Conservation (phyloP, 208 protist genomes). For the Acanthamoeba triangularis region DNA sequence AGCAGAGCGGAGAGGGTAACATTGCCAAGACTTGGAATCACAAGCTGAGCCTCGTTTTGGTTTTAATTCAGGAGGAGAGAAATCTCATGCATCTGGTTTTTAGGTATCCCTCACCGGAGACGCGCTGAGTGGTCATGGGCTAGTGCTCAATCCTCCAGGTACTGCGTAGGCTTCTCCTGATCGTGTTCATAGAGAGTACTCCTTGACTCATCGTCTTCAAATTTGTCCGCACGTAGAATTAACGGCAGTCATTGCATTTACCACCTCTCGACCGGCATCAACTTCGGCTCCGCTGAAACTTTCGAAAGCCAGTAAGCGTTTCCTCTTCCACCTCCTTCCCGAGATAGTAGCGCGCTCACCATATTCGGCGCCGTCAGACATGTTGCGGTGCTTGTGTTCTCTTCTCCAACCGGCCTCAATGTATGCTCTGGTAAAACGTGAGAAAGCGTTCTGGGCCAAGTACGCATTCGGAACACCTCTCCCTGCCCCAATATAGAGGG, state of each 20-base stretch:
- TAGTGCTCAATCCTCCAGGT: neutral
- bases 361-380: neutral
- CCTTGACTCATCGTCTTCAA: too few species aligned
- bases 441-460: neutral
- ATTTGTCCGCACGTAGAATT: neutral
- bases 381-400: neutral
- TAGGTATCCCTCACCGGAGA: neutral
- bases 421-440: neutral
- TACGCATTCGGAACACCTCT: neutral
- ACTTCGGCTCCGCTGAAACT: neutral
- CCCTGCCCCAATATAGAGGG: too few species aligned
- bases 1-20: neutral
- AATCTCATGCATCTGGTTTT: too few species aligned
- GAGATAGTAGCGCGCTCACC: neutral
- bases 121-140: neutral
- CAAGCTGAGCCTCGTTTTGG: neutral
- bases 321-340: neutral
- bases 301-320: neutral
- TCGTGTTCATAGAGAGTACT: neutral
- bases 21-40: too few species aligned
- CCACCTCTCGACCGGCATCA: neutral
- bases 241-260: neutral
- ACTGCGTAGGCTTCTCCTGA: neutral
- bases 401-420: neutral
- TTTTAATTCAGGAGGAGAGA: too few species aligned